Base-by-base conservation (phyloP, 495 filamentous ascomycete species). In the Penicillium coffeae region DNA sequence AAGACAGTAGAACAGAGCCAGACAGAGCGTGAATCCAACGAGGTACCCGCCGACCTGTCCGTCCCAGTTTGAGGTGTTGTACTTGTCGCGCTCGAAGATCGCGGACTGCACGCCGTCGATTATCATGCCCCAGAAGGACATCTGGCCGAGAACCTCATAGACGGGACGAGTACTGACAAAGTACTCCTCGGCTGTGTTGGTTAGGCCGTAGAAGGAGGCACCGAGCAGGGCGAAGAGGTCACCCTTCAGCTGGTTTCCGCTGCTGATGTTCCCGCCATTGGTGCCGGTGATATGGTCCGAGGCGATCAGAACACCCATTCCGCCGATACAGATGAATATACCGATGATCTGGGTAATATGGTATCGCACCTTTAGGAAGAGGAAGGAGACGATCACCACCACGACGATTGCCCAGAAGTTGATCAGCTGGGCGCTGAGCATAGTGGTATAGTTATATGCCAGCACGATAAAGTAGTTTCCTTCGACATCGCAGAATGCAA, bases 321-420 rank as follows among this genome's bases (percentile, higher is more conserved):
- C 93, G 46, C 87, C 90, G 69, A 89, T 88, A 72, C 90, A 95
- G 71, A 95, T 75, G 27, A 95, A 55, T 63, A 98, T 96, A 30
- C 93, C 93, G 19, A 77, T 45, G 46, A 95, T 80, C 69, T 97
- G 94, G 19, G 86, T 77, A 56, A 77, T 68, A 65, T 89, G 87
- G 74, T 98, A 98, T 45, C 93, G 88, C 19, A 98, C 93, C 30
- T 73, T 74, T 19, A 98, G 79, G 61, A 96, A 75, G 37, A 83
- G 38, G 69, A 91, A 88, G 8, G 91, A 96, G 57, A 96, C 68
- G 50, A 85, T 62, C 20, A 97, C 90, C 21, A 98, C 93, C 47
- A 93, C 83, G 15, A 92, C 88, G 51, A 98, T 98, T 55, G 91
- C 86, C 92, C 93, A 98, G 79, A 98, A 97, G 76, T 95, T 95